Percentiles rank a stretch among this genome's conserved stretches.
phyloP scores from a whole-genome alignment of 805 yeast genomes.

The Spathaspora arborariae region DNA sequence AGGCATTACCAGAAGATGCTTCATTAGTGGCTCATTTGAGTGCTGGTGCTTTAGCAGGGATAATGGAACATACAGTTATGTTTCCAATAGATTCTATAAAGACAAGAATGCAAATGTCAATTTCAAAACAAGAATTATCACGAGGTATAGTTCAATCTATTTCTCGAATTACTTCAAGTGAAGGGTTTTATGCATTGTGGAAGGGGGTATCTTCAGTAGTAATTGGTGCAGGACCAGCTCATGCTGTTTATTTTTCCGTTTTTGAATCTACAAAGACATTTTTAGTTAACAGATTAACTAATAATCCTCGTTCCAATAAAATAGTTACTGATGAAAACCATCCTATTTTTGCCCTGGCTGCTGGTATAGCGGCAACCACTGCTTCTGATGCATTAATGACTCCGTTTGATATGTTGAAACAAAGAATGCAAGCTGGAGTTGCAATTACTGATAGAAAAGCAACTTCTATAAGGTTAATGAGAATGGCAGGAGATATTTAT shows the following conservation, averaged over 20 bases:
- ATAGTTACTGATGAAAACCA: conserved; percentile 63
- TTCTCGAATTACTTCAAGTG: conserved; percentile 73
- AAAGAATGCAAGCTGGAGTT: conserved; percentile 73
- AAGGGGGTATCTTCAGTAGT: conserved; percentile 90
- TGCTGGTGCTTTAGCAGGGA: conserved; percentile 99
- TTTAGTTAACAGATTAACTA: conserved; percentile 41
- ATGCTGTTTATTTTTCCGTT: conserved; percentile 93
- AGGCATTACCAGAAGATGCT: conserved; percentile 84
- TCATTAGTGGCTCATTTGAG: conserved; percentile 75
- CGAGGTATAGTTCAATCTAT: conserved; percentile 61
- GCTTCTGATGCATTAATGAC: conserved; percentile 95
- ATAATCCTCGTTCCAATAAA: conserved; percentile 28
- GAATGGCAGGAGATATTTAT: conserved; percentile 47
- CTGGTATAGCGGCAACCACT: conserved; percentile 91
- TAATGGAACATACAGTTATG: conserved; percentile 97
- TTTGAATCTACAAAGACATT: conserved; percentile 76
- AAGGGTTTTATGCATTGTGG: conserved; percentile 88
- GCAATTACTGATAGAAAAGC: conserved; percentile 5
- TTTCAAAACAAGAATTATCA: conserved; percentile 15
- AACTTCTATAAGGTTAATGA: conserved; percentile 25
- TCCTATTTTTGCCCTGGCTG: conserved; percentile 77
- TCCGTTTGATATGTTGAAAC: conserved; percentile 93
- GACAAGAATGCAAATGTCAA: conserved; percentile 81
- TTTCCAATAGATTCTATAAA: conserved; percentile 95
- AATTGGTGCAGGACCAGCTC: conserved; percentile 99